Conservation (phyloP, 2,329 filamentous ascomycete species). For the Cryphonectria nitschkei region DNA sequence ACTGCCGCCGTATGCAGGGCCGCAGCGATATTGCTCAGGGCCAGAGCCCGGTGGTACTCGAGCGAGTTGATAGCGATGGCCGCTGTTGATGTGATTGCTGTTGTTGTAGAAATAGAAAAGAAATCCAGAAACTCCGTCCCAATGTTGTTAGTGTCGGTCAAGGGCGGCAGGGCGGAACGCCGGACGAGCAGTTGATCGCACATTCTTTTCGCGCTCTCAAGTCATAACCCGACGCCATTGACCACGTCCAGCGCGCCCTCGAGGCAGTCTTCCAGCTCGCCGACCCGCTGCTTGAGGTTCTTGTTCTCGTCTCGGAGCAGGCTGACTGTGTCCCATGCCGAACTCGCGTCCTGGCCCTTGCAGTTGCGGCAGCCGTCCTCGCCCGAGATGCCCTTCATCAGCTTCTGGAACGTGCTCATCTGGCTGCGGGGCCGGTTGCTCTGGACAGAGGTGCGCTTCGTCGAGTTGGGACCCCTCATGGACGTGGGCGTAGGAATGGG, state of each 20-base stretch:
- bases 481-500: constrained; percentile 23
- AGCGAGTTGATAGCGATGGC: not conserved
- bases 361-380: constrained; percentile 58
- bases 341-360: constrained; percentile 58
- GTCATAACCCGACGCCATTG: constrained; percentile 56
- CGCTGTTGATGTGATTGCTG: not conserved
- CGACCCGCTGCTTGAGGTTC: constrained; percentile 62
- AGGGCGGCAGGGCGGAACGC: not conserved
- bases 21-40: not conserved
- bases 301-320: constrained; percentile 65
- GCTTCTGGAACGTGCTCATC: constrained; percentile 52
- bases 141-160: constrained; percentile 14
- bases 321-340: constrained; percentile 69
- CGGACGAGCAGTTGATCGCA: constrained; percentile 19
- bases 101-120: constrained; percentile 23
- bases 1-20: not conserved
- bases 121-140: constrained; percentile 19
- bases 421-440: constrained; percentile 35
- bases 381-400: constrained; percentile 50
- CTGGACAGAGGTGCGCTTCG: constrained; percentile 20
- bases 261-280: constrained; percentile 61
- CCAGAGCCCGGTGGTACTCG: constrained; percentile 2
- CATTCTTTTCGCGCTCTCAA: constrained; percentile 18
- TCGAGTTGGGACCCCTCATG: constrained; percentile 17
- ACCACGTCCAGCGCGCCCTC: constrained; percentile 64